A percentile compares a stretch with the other conserved stretches of the same genome.
These are phyloP conservation scores for Yamadazyma trypodendri DNA, from an alignment of 1,139 yeast genomes.

Conservation along the genomic window DNA sequence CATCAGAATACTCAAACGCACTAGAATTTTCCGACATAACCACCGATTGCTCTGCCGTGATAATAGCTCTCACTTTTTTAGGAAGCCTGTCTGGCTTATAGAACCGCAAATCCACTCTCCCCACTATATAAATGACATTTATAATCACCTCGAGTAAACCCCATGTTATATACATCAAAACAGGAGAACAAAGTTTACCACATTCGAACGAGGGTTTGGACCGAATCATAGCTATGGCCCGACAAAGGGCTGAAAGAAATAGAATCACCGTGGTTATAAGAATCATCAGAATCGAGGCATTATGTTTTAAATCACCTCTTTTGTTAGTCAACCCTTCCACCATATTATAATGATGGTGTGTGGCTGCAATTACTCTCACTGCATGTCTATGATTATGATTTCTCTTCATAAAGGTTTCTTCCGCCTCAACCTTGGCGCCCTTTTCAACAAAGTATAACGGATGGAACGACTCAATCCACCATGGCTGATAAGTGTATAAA, in stretches of 20 bases:
- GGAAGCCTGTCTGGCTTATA: conserved; percentile 69
- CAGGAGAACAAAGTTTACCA: conserved; percentile 32
- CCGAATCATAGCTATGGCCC: conserved; percentile 56
- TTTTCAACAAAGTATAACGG: conserved; percentile 55
- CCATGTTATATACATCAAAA: conserved; percentile 66
- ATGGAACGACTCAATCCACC: conserved; percentile 70
- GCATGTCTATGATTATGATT: conserved; percentile 52
- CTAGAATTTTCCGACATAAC: conserved; percentile 22
- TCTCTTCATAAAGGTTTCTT: conserved; percentile 48
- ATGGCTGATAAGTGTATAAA: conserved; percentile 66
- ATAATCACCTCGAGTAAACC: conserved; percentile 59
- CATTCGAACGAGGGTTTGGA: conserved; percentile 23
- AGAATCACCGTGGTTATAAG: conserved; percentile 51
- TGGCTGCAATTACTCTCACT: conserved; percentile 48
- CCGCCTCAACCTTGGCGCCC: conserved; percentile 49
- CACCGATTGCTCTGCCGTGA: conserved; percentile 42
- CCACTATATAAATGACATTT: conserved; percentile 53
- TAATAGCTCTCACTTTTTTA: conserved; percentile 34
- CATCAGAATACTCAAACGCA: conserved; percentile 14
- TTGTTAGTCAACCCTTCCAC: conserved; percentile 44
- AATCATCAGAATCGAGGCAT: conserved; percentile 47
- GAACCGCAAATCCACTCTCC: conserved; percentile 72
- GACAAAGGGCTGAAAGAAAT: conserved; percentile 54
- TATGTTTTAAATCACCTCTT: conserved; percentile 51
- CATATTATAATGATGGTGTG: conserved; percentile 42